Percentiles rank a stretch among this genome's conserved stretches.
Conservation (phyloP, 768 basidiomycete species). For the Boletus subcaerulescens region DNA sequence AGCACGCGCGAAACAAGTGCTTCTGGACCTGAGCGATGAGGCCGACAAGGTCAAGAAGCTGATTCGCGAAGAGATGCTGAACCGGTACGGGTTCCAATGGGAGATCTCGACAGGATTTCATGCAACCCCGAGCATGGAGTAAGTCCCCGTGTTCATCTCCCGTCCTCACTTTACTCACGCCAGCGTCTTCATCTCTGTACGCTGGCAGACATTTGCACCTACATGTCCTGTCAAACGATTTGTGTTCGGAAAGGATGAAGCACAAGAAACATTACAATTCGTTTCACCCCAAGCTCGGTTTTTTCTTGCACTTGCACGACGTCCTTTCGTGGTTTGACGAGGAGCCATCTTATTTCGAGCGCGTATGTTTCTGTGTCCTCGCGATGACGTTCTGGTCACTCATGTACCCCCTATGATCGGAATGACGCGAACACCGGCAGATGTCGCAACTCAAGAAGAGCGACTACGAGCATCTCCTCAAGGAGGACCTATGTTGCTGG, state of each 20-base stretch:
- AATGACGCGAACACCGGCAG: conserved; percentile 31
- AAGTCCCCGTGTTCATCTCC: conserved; percentile 28
- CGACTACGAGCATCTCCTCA: conserved; percentile 64
- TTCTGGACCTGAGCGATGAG: conserved; percentile 52
- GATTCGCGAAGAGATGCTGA: conserved; percentile 78
- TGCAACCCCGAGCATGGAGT: conserved; percentile 84
- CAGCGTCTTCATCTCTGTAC: background rate
- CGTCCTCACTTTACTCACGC: background rate
- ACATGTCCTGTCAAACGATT: conserved; percentile 81
- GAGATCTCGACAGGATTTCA: conserved; percentile 82
- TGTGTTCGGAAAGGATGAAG: conserved; percentile 69
- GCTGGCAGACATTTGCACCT: conserved; percentile 70
- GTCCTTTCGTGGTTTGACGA: conserved; percentile 82
- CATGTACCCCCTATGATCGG: background rate
- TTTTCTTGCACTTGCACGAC: conserved; percentile 75
- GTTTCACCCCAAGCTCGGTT: conserved; percentile 81
- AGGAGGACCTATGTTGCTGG: conserved; percentile 67
- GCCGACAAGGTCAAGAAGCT: conserved; percentile 54
- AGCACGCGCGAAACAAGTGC: conserved; percentile 48
- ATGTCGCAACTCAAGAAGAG: conserved; percentile 49
- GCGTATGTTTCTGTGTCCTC: conserved; percentile 37
- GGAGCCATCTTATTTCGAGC: conserved; percentile 49
- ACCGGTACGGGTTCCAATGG: conserved; percentile 73
- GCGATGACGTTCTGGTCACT: background rate
- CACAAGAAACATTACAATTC: conserved; percentile 91